These are phyloP conservation scores for Penicillium lagena DNA, from an alignment of 495 filamentous ascomycete genomes.

Conservation along the genomic window DNA sequence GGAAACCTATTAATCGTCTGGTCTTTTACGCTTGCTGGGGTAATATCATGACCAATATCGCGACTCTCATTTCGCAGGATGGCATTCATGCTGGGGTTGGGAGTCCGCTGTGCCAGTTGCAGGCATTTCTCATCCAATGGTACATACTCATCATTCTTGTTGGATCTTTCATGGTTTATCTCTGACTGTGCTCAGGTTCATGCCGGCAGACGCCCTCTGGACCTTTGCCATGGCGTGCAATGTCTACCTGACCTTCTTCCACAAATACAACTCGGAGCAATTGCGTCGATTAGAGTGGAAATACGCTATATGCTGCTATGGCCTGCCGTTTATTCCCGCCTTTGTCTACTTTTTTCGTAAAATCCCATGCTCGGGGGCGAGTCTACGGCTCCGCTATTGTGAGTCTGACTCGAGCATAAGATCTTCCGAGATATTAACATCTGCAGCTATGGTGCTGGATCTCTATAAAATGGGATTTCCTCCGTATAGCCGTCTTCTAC, in stretches of 20 bases:
- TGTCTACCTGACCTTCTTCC: conserved; percentile 82
- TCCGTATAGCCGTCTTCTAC: conserved; percentile 75
- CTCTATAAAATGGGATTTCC: conserved; percentile 56
- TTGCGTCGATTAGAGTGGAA: conserved; percentile 65
- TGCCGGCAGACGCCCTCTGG: conserved; percentile 72
- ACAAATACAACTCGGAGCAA: conserved; percentile 59
- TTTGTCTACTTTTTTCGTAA: conserved; percentile 60
- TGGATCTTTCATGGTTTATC: background rate
- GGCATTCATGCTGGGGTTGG: conserved; percentile 36
- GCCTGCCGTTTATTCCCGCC: conserved; percentile 65
- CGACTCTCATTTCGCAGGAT: conserved; percentile 64
- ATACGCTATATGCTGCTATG: conserved; percentile 70
- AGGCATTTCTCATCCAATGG: conserved; percentile 73
- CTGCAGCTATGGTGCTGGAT: conserved; percentile 80
- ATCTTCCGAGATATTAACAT: background rate
- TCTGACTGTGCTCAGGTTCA: conserved; percentile 49
- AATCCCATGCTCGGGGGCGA: conserved; percentile 35
- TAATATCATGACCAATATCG: conserved; percentile 75
- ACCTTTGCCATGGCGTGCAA: conserved; percentile 83
- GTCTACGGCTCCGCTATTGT: conserved; percentile 73
- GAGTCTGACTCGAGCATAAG: conserved; percentile 2
- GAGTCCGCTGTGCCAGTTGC: conserved; percentile 62
- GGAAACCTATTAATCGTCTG: conserved; percentile 84
- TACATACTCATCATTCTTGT: conserved; percentile 20
- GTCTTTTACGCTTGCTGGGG: conserved; percentile 83